Conservation (phyloP, 345 rosid genomes). For the Syzygium aqueum region DNA sequence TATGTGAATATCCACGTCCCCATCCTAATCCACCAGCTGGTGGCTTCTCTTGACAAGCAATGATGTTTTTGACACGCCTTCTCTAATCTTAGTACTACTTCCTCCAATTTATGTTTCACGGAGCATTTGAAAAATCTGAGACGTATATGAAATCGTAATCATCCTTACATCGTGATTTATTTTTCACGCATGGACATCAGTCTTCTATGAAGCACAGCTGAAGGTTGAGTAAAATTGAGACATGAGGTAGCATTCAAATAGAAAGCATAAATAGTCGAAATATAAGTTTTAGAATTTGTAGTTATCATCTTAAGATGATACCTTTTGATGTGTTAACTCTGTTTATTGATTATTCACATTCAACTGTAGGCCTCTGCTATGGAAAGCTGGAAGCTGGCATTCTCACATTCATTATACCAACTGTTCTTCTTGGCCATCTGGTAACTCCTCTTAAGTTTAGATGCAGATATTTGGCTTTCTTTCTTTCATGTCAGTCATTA, state of each 20-base stretch:
- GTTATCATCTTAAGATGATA: neutral
- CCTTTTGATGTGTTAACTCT: neutral
- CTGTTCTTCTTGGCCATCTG: conserved; percentile 85
- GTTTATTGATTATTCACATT: conserved; percentile 1
- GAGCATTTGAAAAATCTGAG: neutral
- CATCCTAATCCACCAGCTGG: neutral
- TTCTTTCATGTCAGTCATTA: neutral
- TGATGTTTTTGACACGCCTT: neutral
- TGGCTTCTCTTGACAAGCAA: neutral
- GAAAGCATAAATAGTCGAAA: neutral
- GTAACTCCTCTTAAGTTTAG: conserved; percentile 20
- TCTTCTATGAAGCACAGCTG: neutral
- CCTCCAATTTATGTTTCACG: neutral
- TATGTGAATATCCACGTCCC: neutral
- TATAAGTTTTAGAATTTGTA: neutral
- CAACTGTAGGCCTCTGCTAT: conserved; percentile 66
- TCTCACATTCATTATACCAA: conserved; percentile 80
- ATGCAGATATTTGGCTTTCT: neutral
- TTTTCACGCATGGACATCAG: neutral
- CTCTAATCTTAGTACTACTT: neutral
- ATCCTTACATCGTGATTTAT: neutral
- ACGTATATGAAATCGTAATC: neutral
- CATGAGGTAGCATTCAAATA: neutral
- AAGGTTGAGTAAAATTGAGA: neutral
- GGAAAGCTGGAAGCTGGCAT: conserved; percentile 94